A percentile compares a stretch with the other conserved stretches of the same genome.
These are phyloP conservation scores for Trypanosomatidae sp. DNA, from an alignment of 208 protist species.

Conservation along the genomic window DNA sequence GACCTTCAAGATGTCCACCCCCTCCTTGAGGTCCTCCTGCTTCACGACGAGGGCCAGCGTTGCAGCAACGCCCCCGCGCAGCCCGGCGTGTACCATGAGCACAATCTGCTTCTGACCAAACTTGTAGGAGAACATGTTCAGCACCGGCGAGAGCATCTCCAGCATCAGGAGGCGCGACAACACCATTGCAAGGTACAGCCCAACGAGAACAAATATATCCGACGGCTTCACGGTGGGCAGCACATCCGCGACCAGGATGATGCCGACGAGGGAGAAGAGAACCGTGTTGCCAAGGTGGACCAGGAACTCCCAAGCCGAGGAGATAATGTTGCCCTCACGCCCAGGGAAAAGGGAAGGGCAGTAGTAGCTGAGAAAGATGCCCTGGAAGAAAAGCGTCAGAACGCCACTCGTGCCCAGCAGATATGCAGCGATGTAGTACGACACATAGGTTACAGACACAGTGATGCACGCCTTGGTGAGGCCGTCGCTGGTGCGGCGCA, in stretches of 20 bases:
- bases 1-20: slow-evolving; percentile 62
- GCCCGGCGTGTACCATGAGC: slow-evolving; percentile 69
- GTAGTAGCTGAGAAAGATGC: slow-evolving; percentile 78
- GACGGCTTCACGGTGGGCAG: slow-evolving; percentile 43
- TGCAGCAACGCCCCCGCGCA: slow-evolving; percentile 80
- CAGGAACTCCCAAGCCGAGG: slow-evolving; percentile 84
- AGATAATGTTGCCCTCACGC: slow-evolving; percentile 69
- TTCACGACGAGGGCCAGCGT: slow-evolving; percentile 75
- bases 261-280: slow-evolving; percentile 86
- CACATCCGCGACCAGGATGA: slow-evolving; percentile 80
- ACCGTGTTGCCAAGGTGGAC: slow-evolving; percentile 87
- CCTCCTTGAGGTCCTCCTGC: slow-evolving; percentile 50
- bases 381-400: slow-evolving; percentile 83
- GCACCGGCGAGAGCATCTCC: slow-evolving; percentile 58
- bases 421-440: slow-evolving; percentile 78
- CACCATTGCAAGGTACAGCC: slow-evolving; percentile 70
- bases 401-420: slow-evolving; percentile 78
- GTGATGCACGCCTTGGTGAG: slow-evolving; percentile 77
- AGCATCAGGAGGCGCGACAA: slow-evolving; percentile 66
- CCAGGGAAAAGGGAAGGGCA: slow-evolving; percentile 78
- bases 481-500: slow-evolving; percentile 46
- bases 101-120: slow-evolving; percentile 48
- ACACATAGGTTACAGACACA: slow-evolving; percentile 80
- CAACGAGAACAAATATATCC: slow-evolving; percentile 60
- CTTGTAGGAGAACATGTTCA: slow-evolving; percentile 69